Base-by-base conservation (phyloP, 2,329 filamentous ascomycete genomes). In the Curvularia hawaiiensis region DNA sequence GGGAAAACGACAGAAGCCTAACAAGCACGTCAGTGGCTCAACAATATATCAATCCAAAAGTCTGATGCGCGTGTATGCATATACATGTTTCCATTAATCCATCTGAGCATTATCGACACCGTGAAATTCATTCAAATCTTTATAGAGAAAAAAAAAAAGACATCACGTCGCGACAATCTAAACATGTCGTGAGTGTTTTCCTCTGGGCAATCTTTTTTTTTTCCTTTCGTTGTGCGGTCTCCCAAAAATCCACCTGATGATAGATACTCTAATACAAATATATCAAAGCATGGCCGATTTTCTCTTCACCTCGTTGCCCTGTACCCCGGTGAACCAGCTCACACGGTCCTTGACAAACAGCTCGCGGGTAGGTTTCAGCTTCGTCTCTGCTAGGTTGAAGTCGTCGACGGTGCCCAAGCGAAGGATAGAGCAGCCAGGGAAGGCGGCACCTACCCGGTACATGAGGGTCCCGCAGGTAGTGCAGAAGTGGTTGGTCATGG, bases 401-500 rank as follows among this genome's bases (percentile, higher is more conserved):
- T 89, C 86, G 68, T 89, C 86, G 1, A 89, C 80, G 0, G 84
- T 87, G 0, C 87, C 87, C 49, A 86, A 80, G 0, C 86, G 75
- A 57, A 84, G 51, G 46, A 88, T 81, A 38, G 72, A 82, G 43
- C 58, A 56, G 0, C 78, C 82, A 0, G 84, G 83, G 52, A 78
- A 82, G 0, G 66, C 74, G 1, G 72, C 65, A 4, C 80, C 75
- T 9, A 79, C 70, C 0, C 86, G 79, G 63, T 87, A 88, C 84
- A 89, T 83, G 4, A 88, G 78, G 0, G 82, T 82, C 0, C 87
- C 86, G 65, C 87, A 89, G 0, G 77, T 82, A 0, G 67, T 74
- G 62, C 87, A 89, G 71, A 89, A 89, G 66, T 80, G 77, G 65
- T 88, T 88, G 8, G 82, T 83, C 86, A 89, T 89, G 11, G 18